phyloP scores from a whole-genome alignment of 495 filamentous ascomycete genomes.

The Xylaria sp. region DNA sequence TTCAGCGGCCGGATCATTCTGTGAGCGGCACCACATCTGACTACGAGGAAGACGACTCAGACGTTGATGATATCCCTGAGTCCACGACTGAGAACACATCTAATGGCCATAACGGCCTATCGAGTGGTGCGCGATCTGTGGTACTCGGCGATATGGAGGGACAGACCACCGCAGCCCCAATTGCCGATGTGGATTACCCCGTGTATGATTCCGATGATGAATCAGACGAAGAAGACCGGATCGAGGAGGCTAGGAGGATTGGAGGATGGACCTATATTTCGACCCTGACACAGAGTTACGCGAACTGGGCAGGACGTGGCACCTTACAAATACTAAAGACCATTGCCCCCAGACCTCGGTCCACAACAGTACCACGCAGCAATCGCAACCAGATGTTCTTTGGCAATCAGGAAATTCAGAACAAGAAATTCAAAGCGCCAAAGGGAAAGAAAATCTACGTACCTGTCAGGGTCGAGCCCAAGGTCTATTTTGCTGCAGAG shows the following conservation, averaged over 20 bases:
- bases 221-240: slow-evolving; percentile 65
- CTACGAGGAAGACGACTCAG: slow-evolving; percentile 66
- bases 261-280: slow-evolving; percentile 75
- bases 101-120: slow-evolving; percentile 40
- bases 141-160: slow-evolving; percentile 53
- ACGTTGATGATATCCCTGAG: slow-evolving; percentile 54
- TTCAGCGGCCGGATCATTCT: slow-evolving; percentile 77
- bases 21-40: slow-evolving; percentile 81
- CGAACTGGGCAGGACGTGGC: slow-evolving; percentile 42
- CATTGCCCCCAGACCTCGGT: slow-evolving; percentile 64
- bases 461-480: slow-evolving; percentile 93
- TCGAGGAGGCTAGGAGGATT: slow-evolving; percentile 75
- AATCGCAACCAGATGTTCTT: slow-evolving; percentile 56
- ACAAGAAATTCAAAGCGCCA: slow-evolving; percentile 80
- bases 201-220: slow-evolving; percentile 94
- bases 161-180: slow-evolving; percentile 52
- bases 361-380: slow-evolving; percentile 64
- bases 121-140: slow-evolving; percentile 40
- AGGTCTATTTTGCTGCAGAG: slow-evolving; percentile 96
- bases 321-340: slow-evolving; percentile 54
- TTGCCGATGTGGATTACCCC: slow-evolving; percentile 75
- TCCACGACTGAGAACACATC: slow-evolving; percentile 26
- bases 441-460: slow-evolving; percentile 94
- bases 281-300: slow-evolving; percentile 52
- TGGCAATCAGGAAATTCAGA: slow-evolving; percentile 58